phyloP scores from a whole-genome alignment of 192 early-diverging fungal genomes.

The Allomyces macrogynus region DNA sequence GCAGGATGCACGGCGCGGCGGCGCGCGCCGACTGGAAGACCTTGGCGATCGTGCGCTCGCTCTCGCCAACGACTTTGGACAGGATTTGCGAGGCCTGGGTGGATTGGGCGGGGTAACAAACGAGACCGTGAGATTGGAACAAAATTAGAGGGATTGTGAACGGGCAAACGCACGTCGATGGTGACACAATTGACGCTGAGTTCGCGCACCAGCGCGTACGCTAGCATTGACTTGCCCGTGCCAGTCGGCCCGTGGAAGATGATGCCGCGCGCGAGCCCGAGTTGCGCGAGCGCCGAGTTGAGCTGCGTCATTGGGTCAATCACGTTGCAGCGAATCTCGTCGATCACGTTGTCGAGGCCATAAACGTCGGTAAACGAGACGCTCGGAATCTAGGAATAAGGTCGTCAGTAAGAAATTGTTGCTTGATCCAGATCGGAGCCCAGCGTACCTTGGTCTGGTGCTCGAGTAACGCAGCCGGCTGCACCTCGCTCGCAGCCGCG shows the following conservation, averaged over 20 bases:
- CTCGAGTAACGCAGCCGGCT: too few species aligned
- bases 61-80: constrained; percentile 82
- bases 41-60: constrained; percentile 61
- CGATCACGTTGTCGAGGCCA: constrained; percentile 50
- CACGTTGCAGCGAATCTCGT: constrained; percentile 9
- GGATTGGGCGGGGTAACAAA: background rate
- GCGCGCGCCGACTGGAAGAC: constrained; percentile 66
- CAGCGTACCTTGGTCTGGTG: too few species aligned
- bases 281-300: constrained; percentile 23
- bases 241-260: constrained; percentile 76
- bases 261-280: constrained; percentile 55
- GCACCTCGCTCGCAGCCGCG: too few species aligned
- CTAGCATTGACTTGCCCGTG: constrained; percentile 74
- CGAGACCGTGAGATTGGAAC: background rate
- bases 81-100: constrained; percentile 52
- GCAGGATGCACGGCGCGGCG: constrained; percentile 68
- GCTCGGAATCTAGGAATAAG: constrained; percentile 24
- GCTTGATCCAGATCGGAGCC: too few species aligned
- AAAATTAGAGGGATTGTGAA: background rate
- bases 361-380: constrained; percentile 49
- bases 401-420: too few species aligned
- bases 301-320: constrained; percentile 33
- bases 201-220: constrained; percentile 58
- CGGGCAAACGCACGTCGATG: constrained; percentile 35
- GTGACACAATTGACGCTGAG: constrained; percentile 63